Percentiles rank a stretch among this genome's conserved stretches.
These are phyloP conservation scores for Neurospora sp. DNA, from an alignment of 495 filamentous ascomycete genomes.

Conservation along the genomic window DNA sequence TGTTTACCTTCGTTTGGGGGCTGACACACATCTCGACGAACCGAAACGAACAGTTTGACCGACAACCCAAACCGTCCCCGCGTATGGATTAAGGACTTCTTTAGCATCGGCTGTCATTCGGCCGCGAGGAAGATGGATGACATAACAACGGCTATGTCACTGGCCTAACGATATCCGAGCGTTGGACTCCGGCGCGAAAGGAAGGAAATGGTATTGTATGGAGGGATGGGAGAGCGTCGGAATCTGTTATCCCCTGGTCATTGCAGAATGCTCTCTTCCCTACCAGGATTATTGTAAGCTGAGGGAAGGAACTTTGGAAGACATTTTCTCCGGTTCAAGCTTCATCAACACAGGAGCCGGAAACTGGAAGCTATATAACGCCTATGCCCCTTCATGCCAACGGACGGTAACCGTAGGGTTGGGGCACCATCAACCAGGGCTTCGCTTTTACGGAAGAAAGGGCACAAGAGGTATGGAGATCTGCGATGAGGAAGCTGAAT, in stretches of 20 bases:
- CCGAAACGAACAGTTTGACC: neutral
- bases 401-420: neutral
- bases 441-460: neutral
- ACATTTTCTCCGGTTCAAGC: neutral
- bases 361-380: neutral
- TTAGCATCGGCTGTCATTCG: neutral
- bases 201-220: neutral
- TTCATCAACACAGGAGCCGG: neutral
- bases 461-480: neutral
- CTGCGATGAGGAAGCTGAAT: neutral
- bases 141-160: neutral
- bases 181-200: neutral
- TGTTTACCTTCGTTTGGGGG: slow-evolving; percentile 33
- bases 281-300: neutral
- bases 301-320: neutral
- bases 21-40: slow-evolving; percentile 6
- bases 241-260: neutral
- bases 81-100: neutral
- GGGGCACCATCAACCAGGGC: neutral
- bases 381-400: neutral
- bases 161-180: neutral
- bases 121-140: neutral
- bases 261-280: neutral
- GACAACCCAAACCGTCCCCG: neutral
- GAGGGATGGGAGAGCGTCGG: neutral